Evolutionary conservation across 257 asterid genomes (phyloP).

Genomic region (Lithospermum erythrorhizon): DNA sequence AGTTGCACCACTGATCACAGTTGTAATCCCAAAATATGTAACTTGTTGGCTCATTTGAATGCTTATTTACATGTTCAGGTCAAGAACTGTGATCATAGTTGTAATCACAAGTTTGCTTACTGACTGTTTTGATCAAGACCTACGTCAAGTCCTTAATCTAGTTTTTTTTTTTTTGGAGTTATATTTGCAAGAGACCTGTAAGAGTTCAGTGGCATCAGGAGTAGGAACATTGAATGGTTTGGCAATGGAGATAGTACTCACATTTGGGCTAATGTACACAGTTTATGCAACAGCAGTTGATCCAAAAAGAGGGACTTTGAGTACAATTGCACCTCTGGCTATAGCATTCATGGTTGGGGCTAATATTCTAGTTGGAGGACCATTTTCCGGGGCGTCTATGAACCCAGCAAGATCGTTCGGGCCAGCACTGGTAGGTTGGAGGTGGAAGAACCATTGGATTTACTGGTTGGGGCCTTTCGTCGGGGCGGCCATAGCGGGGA

Average conservation of each 20-base stretch:
- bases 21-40: background rate
- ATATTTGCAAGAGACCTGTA: slow-evolving; percentile 15
- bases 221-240: slow-evolving; percentile 26
- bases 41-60: background rate
- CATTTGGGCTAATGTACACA: slow-evolving; percentile 16
- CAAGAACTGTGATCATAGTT: too few relatives aligned
- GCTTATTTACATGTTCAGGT: too few relatives aligned
- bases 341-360: slow-evolving; percentile 90
- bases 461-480: slow-evolving; percentile 89
- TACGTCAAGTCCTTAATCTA: background rate
- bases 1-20: too few relatives aligned
- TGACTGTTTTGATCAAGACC: background rate
- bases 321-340: slow-evolving; percentile 32
- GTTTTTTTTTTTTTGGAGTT: background rate
- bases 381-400: slow-evolving; percentile 83
- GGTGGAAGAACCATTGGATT: slow-evolving; percentile 89
- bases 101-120: too few relatives aligned
- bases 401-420: slow-evolving; percentile 96
- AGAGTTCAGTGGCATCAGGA: slow-evolving; percentile 15
- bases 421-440: slow-evolving; percentile 88
- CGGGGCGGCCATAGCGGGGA: slow-evolving; percentile 64
- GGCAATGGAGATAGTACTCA: slow-evolving; percentile 10
- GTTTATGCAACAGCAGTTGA: slow-evolving; percentile 15
- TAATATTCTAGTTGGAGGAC: slow-evolving; percentile 76
- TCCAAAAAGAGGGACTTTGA: slow-evolving; percentile 14